These are phyloP conservation scores for Lepiota subincarnata DNA, from an alignment of 768 basidiomycete genomes.

Conservation along the genomic window DNA sequence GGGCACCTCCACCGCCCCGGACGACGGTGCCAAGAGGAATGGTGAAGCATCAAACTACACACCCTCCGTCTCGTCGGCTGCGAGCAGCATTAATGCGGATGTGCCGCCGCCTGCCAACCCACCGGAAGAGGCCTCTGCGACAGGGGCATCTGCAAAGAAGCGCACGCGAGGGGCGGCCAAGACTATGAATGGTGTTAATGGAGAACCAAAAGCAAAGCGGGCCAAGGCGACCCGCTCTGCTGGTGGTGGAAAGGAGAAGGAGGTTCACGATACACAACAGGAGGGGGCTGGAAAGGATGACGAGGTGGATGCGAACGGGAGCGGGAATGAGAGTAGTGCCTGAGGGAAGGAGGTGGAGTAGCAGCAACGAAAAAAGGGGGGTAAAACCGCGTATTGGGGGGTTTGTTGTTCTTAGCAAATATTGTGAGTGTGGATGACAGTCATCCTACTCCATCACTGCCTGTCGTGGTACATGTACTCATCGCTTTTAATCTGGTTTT, in stretches of 20 bases:
- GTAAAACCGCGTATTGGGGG: too few species aligned
- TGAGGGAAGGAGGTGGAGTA: not conserved
- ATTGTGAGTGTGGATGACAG: not conserved
- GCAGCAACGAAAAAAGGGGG: too few species aligned
- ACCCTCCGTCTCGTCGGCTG: conserved; percentile 11
- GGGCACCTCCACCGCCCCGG: conserved; percentile 24
- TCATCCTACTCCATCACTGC: too few species aligned
- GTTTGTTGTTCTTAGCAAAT: not conserved
- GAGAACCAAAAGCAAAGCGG: conserved; percentile 14
- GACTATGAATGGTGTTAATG: conserved; percentile 2
- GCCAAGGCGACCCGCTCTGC: conserved; percentile 8
- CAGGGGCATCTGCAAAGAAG: conserved; percentile 11
- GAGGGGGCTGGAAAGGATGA: not conserved
- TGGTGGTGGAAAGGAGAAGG: conserved; percentile 13
- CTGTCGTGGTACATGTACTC: not conserved
- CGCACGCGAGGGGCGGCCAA: conserved; percentile 1
- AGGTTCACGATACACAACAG: not conserved
- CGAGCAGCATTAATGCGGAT: conserved; percentile 12
- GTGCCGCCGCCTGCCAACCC: conserved; percentile 15
- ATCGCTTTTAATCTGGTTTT: not conserved
- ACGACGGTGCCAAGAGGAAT: conserved; percentile 25
- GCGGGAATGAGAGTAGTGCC: conserved; percentile 10
- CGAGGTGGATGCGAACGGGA: not conserved
- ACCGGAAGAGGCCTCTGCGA: conserved; percentile 24
- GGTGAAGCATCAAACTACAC: conserved; percentile 13